Percentiles rank a stretch among this genome's conserved stretches.
These are phyloP conservation scores for Carallia brachiata DNA, from an alignment of 345 rosid species.

Conservation along the genomic window DNA sequence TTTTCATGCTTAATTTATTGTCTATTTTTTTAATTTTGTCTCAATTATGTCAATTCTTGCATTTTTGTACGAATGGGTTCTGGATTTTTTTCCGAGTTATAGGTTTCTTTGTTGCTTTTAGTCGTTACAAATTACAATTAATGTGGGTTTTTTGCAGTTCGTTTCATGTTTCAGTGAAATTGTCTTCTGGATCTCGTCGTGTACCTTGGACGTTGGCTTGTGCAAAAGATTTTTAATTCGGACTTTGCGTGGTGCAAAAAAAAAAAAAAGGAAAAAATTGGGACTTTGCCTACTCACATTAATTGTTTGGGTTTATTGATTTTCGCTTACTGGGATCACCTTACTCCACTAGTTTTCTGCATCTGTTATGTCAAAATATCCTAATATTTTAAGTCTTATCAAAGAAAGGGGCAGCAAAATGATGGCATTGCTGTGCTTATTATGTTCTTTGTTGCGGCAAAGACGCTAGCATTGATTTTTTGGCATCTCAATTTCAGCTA, in stretches of 20 bases:
- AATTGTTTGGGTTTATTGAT: not conserved
- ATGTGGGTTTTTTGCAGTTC: not conserved
- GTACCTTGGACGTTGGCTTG: not conserved
- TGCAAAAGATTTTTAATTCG: not conserved
- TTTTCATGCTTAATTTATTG: not conserved
- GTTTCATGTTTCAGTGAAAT: not conserved
- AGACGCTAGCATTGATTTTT: too few relatives aligned
- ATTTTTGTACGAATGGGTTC: not conserved
- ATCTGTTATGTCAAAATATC: not conserved
- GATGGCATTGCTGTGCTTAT: too few relatives aligned
- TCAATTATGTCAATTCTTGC: constrained; percentile 7
- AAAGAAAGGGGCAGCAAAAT: not conserved
- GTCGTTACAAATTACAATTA: not conserved
- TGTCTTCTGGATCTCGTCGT: not conserved
- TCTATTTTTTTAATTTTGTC: not conserved
- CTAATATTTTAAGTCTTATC: not conserved
- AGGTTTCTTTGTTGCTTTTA: not conserved
- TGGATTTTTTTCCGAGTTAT: not conserved
- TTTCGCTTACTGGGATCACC: not conserved
- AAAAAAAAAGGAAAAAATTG: too few relatives aligned
- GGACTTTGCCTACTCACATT: not conserved
- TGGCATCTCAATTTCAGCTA: too few relatives aligned
- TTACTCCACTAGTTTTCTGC: not conserved
- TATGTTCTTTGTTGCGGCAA: not conserved
- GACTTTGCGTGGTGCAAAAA: not conserved